A percentile compares a stretch with the other conserved stretches of the same genome.
Evolutionary conservation across 83 land plant genomes (phyloP).

Genomic region (Picea engelmannii): DNA sequence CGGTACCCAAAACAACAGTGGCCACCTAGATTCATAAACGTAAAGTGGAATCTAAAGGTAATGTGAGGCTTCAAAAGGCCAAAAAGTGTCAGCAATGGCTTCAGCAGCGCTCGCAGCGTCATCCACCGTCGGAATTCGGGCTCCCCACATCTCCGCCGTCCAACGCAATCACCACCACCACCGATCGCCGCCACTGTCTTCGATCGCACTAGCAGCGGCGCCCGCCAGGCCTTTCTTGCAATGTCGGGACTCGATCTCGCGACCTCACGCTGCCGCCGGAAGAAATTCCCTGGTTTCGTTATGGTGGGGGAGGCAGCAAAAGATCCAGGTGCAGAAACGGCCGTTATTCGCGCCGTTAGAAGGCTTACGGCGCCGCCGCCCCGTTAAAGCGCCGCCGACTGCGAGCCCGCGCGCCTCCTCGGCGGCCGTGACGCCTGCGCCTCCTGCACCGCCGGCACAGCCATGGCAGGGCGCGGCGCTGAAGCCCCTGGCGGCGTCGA

Average conservation of each 20-base stretch:
- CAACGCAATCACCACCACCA: too few species aligned
- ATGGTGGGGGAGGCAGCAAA: background rate
- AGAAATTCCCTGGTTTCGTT: background rate
- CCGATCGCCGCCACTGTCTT: background rate
- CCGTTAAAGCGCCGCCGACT: background rate
- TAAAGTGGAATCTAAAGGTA: too few species aligned
- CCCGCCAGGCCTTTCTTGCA: background rate
- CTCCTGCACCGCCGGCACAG: conserved; percentile 22
- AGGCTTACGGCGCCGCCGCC: background rate
- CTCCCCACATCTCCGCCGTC: background rate
- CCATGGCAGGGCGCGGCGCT: conserved; percentile 89
- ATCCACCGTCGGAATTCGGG: background rate
- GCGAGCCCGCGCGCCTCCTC: conserved; percentile 12
- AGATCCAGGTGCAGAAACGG: background rate
- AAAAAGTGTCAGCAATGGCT: background rate
- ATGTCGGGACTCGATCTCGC: background rate
- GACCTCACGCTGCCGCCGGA: background rate
- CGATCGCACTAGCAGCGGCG: background rate
- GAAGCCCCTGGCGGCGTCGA: conserved; percentile 73
- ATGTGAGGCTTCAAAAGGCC: background rate
- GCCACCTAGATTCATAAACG: too few species aligned
- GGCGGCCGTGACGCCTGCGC: conserved; percentile 18
- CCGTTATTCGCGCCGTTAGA: background rate
- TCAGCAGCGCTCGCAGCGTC: conserved; percentile 7
- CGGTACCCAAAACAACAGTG: too few species aligned